Evolutionary conservation across 306 rosid genomes (phyloP).

Genomic region (Chamaecrista fasciculata): DNA sequence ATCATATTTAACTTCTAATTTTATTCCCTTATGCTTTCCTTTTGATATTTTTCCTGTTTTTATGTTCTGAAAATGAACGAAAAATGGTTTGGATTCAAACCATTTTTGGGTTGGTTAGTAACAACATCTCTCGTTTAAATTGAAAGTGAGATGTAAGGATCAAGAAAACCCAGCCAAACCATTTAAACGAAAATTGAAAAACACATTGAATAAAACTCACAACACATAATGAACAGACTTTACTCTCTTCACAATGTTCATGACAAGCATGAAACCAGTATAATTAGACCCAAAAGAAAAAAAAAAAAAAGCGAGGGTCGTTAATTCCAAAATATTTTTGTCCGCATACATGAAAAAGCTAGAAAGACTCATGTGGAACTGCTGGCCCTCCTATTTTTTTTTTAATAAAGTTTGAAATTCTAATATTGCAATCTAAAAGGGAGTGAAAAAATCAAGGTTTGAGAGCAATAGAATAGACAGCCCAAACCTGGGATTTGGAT

Average conservation of each 20-base stretch:
- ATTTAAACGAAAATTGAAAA: background rate
- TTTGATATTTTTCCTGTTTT: no score
- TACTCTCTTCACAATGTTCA: conserved; percentile 40
- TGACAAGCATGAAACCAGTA: conserved; percentile 31
- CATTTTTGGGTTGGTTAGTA: no score
- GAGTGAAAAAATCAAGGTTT: conserved; percentile 63
- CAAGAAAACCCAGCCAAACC: no score
- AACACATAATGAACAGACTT: conserved; percentile 36
- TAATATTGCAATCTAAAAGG: conserved; percentile 18
- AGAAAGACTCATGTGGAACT: conserved; percentile 54
- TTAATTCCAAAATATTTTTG: conserved; percentile 35
- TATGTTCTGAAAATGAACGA: no score
- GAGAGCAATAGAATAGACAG: conserved; percentile 76
- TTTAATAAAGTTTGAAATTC: conserved; percentile 35
- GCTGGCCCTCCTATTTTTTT: conserved; percentile 50
- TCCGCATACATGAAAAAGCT: conserved; percentile 42
- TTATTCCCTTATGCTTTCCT: no score
- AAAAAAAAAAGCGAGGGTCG: conserved; percentile 27
- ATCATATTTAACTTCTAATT: no score
- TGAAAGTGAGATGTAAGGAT: no score
- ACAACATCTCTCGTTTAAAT: no score
- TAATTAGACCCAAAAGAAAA: conserved; percentile 23
- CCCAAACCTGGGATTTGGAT: conserved; percentile 78
- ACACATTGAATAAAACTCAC: background rate
- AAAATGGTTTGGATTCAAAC: no score